Evolutionary conservation across 176 grass and related monocot species (phyloP).

Genomic region (Dactylis glomerata): DNA sequence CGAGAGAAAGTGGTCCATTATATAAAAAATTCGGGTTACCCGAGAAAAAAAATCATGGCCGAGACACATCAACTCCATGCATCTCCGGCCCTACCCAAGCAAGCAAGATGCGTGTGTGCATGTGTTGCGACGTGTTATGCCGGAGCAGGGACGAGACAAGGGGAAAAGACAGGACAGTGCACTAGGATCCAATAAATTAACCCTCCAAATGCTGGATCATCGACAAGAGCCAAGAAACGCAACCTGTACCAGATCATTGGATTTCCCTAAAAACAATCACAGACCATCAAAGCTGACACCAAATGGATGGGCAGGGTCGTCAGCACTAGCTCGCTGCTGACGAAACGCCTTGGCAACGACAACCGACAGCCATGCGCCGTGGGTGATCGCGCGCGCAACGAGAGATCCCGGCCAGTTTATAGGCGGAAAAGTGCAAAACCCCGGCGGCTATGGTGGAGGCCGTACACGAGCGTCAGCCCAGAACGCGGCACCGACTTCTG

Average conservation of each 20-base stretch:
- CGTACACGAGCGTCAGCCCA: too few relatives aligned
- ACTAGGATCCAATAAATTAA: background rate
- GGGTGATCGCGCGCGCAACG: too few relatives aligned
- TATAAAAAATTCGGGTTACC: too few relatives aligned
- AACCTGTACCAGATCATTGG: too few relatives aligned
- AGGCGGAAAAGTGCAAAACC: background rate
- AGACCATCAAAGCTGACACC: too few relatives aligned
- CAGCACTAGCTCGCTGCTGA: background rate
- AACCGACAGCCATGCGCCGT: too few relatives aligned
- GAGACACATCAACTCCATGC: background rate
- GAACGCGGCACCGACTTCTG: too few relatives aligned
- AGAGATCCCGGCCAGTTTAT: background rate
- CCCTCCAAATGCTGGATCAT: too few relatives aligned
- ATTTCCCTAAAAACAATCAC: background rate
- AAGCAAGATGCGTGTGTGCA: background rate
- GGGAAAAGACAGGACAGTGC: background rate
- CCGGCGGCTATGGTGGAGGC: too few relatives aligned
- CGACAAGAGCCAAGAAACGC: background rate
- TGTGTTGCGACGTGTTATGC: background rate
- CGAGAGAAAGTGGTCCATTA: too few relatives aligned
- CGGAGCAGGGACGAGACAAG: background rate
- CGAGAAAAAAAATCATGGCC: too few relatives aligned
- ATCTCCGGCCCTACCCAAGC: background rate
- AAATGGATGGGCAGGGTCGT: too few relatives aligned
- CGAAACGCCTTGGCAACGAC: background rate